Evolutionary conservation across 1,284 basidiomycete species (phyloP).

Genomic region (Amylostereum areolatum): DNA sequence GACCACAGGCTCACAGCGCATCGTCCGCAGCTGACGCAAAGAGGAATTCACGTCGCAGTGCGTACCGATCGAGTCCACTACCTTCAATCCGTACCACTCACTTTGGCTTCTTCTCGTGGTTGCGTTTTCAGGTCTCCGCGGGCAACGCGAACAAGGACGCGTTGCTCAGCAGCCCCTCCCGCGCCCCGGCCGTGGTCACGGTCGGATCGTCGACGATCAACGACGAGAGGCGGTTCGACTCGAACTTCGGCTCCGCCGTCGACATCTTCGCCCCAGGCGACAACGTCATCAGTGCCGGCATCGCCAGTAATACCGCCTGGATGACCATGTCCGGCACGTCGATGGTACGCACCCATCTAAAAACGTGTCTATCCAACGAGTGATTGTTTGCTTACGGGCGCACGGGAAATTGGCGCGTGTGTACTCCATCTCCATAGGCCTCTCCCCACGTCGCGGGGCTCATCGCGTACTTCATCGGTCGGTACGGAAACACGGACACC

Average conservation of each 20-base stretch:
- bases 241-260: slow-evolving; percentile 28
- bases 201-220: slow-evolving; percentile 8
- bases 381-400: no score
- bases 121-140: background rate
- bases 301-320: slow-evolving; percentile 20
- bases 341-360: no score
- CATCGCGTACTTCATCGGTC: slow-evolving; percentile 27
- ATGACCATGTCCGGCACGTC: no score
- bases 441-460: slow-evolving; percentile 29
- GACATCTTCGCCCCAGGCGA: slow-evolving; percentile 32
- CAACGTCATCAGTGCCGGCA: slow-evolving; percentile 27
- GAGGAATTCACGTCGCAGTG: no score
- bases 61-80: no score
- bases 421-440: slow-evolving; percentile 8
- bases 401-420: no score
- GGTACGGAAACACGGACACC: slow-evolving; percentile 23
- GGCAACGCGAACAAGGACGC: slow-evolving; percentile 21
- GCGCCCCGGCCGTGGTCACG: background rate
- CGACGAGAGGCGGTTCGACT: slow-evolving; percentile 22
- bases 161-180: background rate
- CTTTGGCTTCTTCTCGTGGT: no score
- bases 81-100: no score
- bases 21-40: no score
- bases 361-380: no score
- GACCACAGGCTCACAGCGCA: no score